Evolutionary conservation across 2,329 filamentous ascomycete species (phyloP).

Genomic region (Sporothrix sp.): DNA sequence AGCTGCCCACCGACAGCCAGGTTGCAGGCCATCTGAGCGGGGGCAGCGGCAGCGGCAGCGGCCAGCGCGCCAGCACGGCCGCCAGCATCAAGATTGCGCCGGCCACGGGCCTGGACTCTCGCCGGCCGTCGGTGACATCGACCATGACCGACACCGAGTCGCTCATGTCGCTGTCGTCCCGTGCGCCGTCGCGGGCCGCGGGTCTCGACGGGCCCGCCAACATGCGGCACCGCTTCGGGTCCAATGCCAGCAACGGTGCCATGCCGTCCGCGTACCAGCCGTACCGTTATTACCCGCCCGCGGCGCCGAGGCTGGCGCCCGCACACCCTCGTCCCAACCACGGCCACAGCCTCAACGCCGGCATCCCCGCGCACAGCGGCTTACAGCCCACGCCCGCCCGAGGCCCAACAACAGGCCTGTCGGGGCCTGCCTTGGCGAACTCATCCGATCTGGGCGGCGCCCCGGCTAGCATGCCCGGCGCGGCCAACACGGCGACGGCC

Average conservation of each 20-base stretch:
- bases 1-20: slow-evolving; percentile 4
- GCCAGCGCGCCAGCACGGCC: neutral
- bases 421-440: neutral
- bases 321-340: too few species aligned
- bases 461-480: neutral
- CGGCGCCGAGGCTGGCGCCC: too few species aligned
- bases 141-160: slow-evolving; percentile 8
- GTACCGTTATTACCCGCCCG: too few species aligned
- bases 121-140: slow-evolving; percentile 3
- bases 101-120: neutral
- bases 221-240: neutral
- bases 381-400: neutral
- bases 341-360: neutral
- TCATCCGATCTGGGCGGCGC: neutral
- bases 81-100: neutral
- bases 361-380: neutral
- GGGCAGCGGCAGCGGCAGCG: neutral
- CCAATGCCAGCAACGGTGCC: neutral
- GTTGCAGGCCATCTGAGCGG: neutral
- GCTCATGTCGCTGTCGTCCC: slow-evolving; percentile 1
- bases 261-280: too few species aligned
- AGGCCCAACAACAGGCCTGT: neutral
- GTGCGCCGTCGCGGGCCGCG: slow-evolving; percentile 1
- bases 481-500: too few species aligned
- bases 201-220: neutral